Conservation (phyloP, 495 filamentous ascomycete genomes). For the Podospora comata region DNA sequence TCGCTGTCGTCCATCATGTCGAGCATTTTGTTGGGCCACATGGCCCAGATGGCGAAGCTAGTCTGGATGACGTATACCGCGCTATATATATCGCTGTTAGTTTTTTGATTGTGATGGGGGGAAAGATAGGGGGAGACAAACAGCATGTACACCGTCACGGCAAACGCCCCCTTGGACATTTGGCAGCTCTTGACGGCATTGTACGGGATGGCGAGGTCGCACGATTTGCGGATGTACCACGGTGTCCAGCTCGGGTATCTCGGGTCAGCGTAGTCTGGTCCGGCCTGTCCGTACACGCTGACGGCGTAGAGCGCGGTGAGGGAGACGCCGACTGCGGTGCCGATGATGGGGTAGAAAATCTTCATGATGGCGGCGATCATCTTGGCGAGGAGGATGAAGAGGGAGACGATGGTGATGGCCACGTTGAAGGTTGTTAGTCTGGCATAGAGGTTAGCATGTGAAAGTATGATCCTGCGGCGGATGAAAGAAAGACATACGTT, state of each 20-base stretch:
- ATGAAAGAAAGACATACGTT: slow-evolving; percentile 55
- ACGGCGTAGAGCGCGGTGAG: slow-evolving; percentile 63
- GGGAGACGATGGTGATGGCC: slow-evolving; percentile 71
- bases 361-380: slow-evolving; percentile 66
- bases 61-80: slow-evolving; percentile 56
- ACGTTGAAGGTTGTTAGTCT: slow-evolving; percentile 81
- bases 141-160: slow-evolving; percentile 66
- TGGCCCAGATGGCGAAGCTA: slow-evolving; percentile 56
- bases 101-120: not conserved
- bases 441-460: slow-evolving; percentile 13
- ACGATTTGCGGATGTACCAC: slow-evolving; percentile 84
- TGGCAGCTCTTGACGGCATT: slow-evolving; percentile 64
- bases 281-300: slow-evolving; percentile 69
- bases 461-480: slow-evolving; percentile 10
- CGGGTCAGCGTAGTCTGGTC: slow-evolving; percentile 75
- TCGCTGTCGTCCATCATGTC: slow-evolving; percentile 40
- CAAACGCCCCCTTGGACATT: slow-evolving; percentile 74
- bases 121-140: slow-evolving; percentile 42
- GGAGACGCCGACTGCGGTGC: slow-evolving; percentile 54
- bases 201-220: slow-evolving; percentile 57
- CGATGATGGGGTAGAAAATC: slow-evolving; percentile 67
- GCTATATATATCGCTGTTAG: slow-evolving; percentile 32
- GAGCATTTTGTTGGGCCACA: slow-evolving; percentile 53
- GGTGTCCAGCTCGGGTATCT: slow-evolving; percentile 62
- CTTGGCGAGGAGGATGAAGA: slow-evolving; percentile 65